phyloP scores from a whole-genome alignment of 352 stramenopile genomes.

The Phytophthora colocasiae region DNA sequence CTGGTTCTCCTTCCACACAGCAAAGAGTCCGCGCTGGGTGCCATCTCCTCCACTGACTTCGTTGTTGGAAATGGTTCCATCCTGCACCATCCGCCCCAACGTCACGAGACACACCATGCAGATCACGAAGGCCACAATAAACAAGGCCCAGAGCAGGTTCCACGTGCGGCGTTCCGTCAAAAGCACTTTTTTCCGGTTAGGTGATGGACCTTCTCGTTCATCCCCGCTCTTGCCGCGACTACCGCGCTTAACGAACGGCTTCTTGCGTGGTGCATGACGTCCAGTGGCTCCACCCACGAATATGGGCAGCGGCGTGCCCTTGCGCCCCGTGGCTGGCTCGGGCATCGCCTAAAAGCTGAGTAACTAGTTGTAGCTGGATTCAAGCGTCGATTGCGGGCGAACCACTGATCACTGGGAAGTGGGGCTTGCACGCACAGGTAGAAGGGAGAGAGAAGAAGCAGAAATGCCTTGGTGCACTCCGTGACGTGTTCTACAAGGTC shows the following conservation, averaged over 20 bases:
- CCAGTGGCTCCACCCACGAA: constrained; percentile 35
- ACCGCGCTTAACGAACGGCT: constrained; percentile 37
- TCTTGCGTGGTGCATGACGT: constrained; percentile 41
- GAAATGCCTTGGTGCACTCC: background rate
- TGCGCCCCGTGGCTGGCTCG: constrained; percentile 39
- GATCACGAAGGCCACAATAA: constrained; percentile 51
- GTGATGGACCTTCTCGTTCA: constrained; percentile 7
- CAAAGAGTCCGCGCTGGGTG: constrained; percentile 39
- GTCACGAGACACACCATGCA: constrained; percentile 63
- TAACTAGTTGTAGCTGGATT: background rate
- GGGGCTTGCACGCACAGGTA: constrained; percentile 5
- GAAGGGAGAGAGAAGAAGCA: background rate
- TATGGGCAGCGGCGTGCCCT: constrained; percentile 50
- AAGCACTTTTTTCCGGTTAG: constrained; percentile 15
- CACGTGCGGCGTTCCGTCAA: constrained; percentile 40
- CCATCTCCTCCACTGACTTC: constrained; percentile 39
- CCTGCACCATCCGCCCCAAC: constrained; percentile 56
- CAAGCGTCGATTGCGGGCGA: constrained; percentile 13
- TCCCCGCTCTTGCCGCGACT: constrained; percentile 40
- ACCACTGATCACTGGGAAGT: background rate
- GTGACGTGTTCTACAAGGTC: background rate
- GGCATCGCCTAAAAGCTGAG: constrained; percentile 26
- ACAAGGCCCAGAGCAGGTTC: constrained; percentile 57
- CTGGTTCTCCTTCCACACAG: constrained; percentile 45
- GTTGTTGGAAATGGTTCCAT: constrained; percentile 53